Evolutionary conservation across 352 stramenopile species (phyloP).

Genomic region (Globisporangium nagaii): DNA sequence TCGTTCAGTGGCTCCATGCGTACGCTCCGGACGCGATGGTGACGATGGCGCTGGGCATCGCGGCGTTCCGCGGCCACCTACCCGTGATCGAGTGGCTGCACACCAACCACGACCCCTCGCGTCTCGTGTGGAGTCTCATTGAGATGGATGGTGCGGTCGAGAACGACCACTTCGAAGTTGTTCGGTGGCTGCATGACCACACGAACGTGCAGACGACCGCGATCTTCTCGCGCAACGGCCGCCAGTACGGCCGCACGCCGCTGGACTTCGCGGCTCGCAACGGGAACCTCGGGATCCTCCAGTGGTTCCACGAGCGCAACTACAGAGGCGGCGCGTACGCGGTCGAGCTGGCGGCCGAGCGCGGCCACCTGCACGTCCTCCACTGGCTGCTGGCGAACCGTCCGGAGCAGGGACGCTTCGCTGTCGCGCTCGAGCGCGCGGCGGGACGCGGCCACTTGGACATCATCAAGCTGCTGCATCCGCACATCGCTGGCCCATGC

Average conservation of each 20-base stretch:
- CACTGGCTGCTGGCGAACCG: not conserved
- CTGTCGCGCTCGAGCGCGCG: not conserved
- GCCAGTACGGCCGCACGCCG: slow-evolving; percentile 2
- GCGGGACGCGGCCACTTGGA: not conserved
- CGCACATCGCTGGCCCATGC: not conserved
- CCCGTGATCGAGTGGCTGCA: slow-evolving; percentile 4
- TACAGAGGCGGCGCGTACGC: not conserved
- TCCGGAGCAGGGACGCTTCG: not conserved
- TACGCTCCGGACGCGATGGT: not conserved
- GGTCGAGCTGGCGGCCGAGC: not conserved
- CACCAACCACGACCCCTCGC: slow-evolving; percentile 2
- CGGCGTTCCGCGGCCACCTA: slow-evolving; percentile 6
- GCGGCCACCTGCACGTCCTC: not conserved
- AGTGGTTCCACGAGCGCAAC: not conserved
- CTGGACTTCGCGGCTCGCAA: slow-evolving; percentile 2
- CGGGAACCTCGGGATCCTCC: not conserved
- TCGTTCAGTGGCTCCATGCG: not conserved
- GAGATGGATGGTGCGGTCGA: slow-evolving; percentile 7
- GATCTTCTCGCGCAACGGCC: slow-evolving; percentile 2
- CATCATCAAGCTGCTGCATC: not conserved
- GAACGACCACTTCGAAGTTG: slow-evolving; percentile 2
- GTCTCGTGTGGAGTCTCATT: slow-evolving; percentile 4
- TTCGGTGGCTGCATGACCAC: slow-evolving; percentile 11
- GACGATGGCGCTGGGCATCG: slow-evolving; percentile 1
- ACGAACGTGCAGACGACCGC: slow-evolving; percentile 5